Evolutionary conservation across 345 rosid genomes (phyloP).

Genomic region (Lumnitzera racemosa): DNA sequence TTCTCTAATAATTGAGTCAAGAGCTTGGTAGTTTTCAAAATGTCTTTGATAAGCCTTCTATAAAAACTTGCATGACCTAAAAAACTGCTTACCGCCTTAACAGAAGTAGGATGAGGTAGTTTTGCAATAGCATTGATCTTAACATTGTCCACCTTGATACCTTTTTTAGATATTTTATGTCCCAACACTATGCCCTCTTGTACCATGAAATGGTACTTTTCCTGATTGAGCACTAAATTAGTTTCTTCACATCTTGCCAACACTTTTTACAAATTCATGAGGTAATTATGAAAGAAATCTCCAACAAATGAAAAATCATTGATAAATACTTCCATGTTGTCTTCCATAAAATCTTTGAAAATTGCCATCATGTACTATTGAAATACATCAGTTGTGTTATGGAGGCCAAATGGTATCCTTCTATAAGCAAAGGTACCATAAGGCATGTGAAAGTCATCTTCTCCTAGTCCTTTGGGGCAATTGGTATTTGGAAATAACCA

Average conservation of each 20-base stretch:
- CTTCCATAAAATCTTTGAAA: too few species aligned
- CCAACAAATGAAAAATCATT: not conserved
- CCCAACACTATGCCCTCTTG: not conserved
- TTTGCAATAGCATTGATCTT: not conserved
- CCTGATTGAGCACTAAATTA: not conserved
- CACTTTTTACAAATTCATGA: not conserved
- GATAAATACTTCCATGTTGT: too few species aligned
- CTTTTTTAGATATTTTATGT: not conserved
- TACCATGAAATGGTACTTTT: not conserved
- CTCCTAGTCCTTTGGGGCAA: not conserved
- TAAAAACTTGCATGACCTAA: not conserved
- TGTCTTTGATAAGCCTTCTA: not conserved
- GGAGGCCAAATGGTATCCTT: not conserved
- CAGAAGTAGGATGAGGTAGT: not conserved
- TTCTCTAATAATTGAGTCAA: not conserved
- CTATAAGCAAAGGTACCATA: not conserved
- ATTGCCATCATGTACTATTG: not conserved
- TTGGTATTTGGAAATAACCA: not conserved
- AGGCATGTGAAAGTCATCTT: conserved; percentile 3
- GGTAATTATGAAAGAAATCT: not conserved
- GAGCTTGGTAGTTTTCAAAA: not conserved
- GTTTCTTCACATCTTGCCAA: not conserved
- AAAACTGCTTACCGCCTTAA: not conserved
- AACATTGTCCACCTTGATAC: not conserved
- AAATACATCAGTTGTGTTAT: not conserved